Base-by-base conservation (phyloP, 2,329 filamentous ascomycete genomes). In the Orbilia ellipsospora region DNA sequence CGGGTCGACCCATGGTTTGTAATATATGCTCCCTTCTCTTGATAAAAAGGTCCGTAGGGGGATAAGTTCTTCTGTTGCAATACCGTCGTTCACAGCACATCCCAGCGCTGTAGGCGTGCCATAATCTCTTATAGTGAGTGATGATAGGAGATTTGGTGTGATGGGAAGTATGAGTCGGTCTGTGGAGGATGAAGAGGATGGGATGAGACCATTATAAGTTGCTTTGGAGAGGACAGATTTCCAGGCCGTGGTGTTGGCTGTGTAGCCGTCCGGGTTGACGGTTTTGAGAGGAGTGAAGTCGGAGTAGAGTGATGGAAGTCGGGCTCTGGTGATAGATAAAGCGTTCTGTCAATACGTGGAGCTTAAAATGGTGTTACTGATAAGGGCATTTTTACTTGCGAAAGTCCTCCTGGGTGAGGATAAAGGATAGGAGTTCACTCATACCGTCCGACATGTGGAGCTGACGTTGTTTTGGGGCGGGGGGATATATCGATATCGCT, bases 251-350 rank as follows among this genome's bases (percentile, higher is more conserved):
- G 92, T 85, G 81, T 97, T 97, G 51, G 93, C 92, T 18, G 86
- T 84, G 84, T 93, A 97, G 80, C 92, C 93, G 81, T 96, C 92
- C 0, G 93, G 92, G 80, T 97, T 96, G 20, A 91, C 88, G 45
- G 87, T 88, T 79, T 87, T 87, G 78, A 94, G 92, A 4, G 88
- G 83, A 44, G 88, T 86, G 81, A 97, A 96, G 82, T 97, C 93
- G 56, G 93, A 94, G 83, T 96, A 97, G 54, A 97, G 88, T 4
- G 93, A 94, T 12, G 92, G 90, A 12, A 97, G 86, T 59, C 93
- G 91, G 77, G 90, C 87, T 83, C 90, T 93, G 65, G 62, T 48
- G 23, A n/a, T 8, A 8, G 36, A 28, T 44, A 56, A 67, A 67
- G 64, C 20, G 31, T 60, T 36, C n/a, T 23, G 63, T 4, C 52